These are phyloP conservation scores for Plectosphaerella sp. DNA, from an alignment of 2,329 filamentous ascomycete species.

Conservation along the genomic window DNA sequence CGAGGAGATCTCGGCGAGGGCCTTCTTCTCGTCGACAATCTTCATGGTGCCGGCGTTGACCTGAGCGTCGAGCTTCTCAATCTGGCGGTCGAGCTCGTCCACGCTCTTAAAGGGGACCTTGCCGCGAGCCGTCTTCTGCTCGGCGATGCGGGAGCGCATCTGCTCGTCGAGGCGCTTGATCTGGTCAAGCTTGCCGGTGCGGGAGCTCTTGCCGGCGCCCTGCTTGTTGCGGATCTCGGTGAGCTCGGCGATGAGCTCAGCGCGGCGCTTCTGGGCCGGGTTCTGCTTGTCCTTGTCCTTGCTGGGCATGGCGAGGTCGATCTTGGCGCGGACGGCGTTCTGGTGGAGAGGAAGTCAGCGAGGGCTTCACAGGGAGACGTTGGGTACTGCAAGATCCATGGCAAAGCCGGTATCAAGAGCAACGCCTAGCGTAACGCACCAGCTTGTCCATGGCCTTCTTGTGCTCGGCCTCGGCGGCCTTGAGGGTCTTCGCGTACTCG, in stretches of 20 bases:
- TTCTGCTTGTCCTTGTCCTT: constrained; percentile 74
- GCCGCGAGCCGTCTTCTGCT: constrained; percentile 81
- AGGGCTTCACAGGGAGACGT: no score
- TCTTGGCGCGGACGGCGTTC: constrained; percentile 84
- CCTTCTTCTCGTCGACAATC: constrained; percentile 96
- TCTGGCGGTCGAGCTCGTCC: constrained; percentile 83
- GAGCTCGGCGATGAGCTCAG: constrained; percentile 79
- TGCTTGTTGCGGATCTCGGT: constrained; percentile 84
- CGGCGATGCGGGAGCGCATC: constrained; percentile 76
- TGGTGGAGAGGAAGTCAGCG: constrained; percentile 30
- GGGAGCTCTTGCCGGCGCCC: constrained; percentile 78
- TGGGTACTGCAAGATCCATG: neutral
- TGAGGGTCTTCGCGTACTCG: constrained; percentile 73
- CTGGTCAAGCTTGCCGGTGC: constrained; percentile 75
- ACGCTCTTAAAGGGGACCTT: constrained; percentile 81
- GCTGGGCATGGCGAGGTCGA: constrained; percentile 74
- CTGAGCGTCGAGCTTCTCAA: constrained; percentile 74
- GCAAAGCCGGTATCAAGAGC: neutral
- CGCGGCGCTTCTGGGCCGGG: constrained; percentile 74
- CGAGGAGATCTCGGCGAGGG: constrained; percentile 74
- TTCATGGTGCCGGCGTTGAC: constrained; percentile 90
- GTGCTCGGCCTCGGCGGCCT: constrained; percentile 83
- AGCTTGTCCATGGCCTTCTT: constrained; percentile 63
- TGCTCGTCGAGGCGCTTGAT: constrained; percentile 89
- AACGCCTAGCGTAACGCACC: constrained; percentile 23